Evolutionary conservation across 164 flowering plant genomes (phyloP).

Genomic region (Protea cynaroides): DNA sequence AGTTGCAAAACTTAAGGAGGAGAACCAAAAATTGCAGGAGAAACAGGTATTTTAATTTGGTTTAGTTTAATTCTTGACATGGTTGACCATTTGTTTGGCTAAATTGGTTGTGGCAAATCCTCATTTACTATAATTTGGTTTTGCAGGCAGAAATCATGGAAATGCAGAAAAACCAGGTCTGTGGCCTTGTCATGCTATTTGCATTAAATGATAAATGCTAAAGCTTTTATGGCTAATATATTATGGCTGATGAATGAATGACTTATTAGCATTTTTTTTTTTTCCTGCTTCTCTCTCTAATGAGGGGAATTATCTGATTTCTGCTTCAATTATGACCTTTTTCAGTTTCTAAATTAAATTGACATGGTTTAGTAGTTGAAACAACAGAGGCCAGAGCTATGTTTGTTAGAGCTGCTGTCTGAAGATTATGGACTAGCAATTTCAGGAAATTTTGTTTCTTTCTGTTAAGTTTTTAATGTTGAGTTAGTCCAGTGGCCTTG

Average conservation of each 20-base stretch:
- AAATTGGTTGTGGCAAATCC: constrained; percentile 3
- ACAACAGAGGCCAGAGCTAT: too few species aligned
- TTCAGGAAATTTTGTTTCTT: too few species aligned
- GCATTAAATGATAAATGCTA: neutral
- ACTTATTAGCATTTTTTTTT: too few species aligned
- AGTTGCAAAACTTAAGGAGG: constrained; percentile 81
- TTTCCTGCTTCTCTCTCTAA: too few species aligned
- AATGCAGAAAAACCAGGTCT: constrained; percentile 82
- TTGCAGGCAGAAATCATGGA: constrained; percentile 65
- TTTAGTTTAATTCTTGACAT: neutral
- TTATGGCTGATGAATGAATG: neutral
- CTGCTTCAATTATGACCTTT: too few species aligned
- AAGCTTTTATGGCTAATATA: neutral
- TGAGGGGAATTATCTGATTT: too few species aligned
- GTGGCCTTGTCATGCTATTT: neutral
- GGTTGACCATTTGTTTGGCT: neutral
- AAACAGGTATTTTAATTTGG: constrained; percentile 49
- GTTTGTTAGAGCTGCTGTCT: too few species aligned
- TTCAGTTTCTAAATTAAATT: too few species aligned
- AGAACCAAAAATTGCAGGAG: constrained; percentile 58
- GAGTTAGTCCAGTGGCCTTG: too few species aligned
- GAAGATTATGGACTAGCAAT: too few species aligned
- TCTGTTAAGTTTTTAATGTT: too few species aligned
- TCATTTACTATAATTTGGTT: constrained; percentile 11
- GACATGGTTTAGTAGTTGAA: too few species aligned